A percentile compares a stretch with the other conserved stretches of the same genome.
These are phyloP conservation scores for Diaporthe amygdali DNA, from an alignment of 2,329 filamentous ascomycete genomes.

Conservation along the genomic window DNA sequence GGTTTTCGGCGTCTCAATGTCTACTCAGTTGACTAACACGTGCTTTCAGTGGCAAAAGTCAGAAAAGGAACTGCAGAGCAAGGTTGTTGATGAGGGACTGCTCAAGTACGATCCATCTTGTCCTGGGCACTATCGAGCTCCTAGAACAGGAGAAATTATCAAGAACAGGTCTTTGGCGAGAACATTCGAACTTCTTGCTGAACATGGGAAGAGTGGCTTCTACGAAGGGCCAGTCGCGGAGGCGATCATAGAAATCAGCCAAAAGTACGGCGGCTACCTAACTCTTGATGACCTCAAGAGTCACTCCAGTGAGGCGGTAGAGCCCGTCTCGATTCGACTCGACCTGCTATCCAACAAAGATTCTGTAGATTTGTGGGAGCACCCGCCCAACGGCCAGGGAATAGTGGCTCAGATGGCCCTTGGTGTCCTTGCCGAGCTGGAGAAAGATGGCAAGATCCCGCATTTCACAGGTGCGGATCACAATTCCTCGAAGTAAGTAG, in stretches of 20 bases:
- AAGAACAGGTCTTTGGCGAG: conserved; percentile 79
- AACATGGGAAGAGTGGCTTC: conserved; percentile 85
- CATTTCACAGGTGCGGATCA: conserved; percentile 72
- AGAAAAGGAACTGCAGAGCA: conserved; percentile 29
- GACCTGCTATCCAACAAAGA: conserved; percentile 35
- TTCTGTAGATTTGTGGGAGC: conserved; percentile 86
- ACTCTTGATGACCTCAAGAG: conserved; percentile 79
- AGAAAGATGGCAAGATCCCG: conserved; percentile 75
- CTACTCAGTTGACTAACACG: no score
- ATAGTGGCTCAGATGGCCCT: conserved; percentile 92
- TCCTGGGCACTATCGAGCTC: conserved; percentile 72
- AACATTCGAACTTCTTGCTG: conserved; percentile 78
- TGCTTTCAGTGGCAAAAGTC: conserved; percentile 30
- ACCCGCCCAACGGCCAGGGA: conserved; percentile 93
- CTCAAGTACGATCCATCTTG: conserved; percentile 75
- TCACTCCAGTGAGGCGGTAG: conserved; percentile 63
- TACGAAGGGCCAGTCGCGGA: conserved; percentile 84
- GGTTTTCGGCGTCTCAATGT: background rate
- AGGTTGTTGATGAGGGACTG: conserved; percentile 62
- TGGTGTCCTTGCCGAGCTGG: conserved; percentile 85
- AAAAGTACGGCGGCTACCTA: conserved; percentile 75
- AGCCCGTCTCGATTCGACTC: conserved; percentile 22
- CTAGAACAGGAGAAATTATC: conserved; percentile 81
- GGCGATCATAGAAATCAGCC: conserved; percentile 76
- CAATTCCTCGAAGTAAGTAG: conserved; percentile 71